Base-by-base conservation (phyloP, 768 basidiomycete genomes). In the Termitomyces sp. region DNA sequence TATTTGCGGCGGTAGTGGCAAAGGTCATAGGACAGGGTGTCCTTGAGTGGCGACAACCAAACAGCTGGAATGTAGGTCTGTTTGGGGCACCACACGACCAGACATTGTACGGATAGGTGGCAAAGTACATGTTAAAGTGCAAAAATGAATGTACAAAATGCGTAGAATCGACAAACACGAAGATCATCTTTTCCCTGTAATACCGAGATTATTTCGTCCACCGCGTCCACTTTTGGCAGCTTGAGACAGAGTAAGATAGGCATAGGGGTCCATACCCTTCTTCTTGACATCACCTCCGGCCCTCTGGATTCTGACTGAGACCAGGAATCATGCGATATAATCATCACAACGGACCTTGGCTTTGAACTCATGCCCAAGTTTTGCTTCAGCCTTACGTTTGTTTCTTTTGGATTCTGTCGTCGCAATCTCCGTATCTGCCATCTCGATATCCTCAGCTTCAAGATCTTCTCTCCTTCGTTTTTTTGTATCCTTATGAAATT, bases 401-500 rank as follows among this genome's bases (percentile, higher is more conserved):
- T 79, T 70, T 79, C 81, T 77, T 75, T 81, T 80, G 71, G 77
- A 60, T 60, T 72, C 75, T 18, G 65, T 63, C 3, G 63, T 66
- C n/a, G 64, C 65, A 45, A 76, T 76, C 57, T 89, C 84, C 0
- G 70, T 81, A 59, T 93, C 91, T 26, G 76, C 90, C 83, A 93
- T 88, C 60, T 92, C 89, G 52, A 91, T 76, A 59, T 90, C 87
- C 52, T 79, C 84, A 6, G 75, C 76, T 18, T 83, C 84, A 58
- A 79, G 79, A 57, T 85, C 82, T 52, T 85, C 86, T 51, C 89
- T 81, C 59, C 94, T 74, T 57, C 94, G 85, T 71, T 96, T 94
- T 72, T 95, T 98, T 38, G 94, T 98, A 66, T 96, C 88, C 70
- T 97, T 98, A 77, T 97, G 92, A 74, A 98, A 98, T 71, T 93